phyloP scores from a whole-genome alignment of 140 eudicot species.

The Senecio squalidus region DNA sequence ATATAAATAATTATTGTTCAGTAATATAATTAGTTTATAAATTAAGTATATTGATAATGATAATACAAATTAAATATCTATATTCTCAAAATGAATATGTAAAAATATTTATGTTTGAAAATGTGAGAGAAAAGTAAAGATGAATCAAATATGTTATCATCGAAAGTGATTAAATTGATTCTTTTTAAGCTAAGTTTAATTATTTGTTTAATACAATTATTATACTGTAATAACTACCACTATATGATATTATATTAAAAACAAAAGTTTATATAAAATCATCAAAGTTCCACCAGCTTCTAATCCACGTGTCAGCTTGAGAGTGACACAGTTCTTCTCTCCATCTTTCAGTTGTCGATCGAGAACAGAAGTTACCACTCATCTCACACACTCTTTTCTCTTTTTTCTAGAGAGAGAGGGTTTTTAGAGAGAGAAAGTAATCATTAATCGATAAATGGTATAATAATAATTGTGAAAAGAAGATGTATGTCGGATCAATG shows the following conservation, averaged over 20 bases:
- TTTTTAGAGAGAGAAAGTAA: slow-evolving; percentile 22
- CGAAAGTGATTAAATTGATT: slow-evolving; percentile 6
- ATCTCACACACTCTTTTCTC: slow-evolving; percentile 5
- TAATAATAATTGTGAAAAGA: background rate
- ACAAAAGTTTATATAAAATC: too few relatives aligned
- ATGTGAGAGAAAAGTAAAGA: too few relatives aligned
- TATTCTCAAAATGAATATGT: too few relatives aligned
- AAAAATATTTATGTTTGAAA: too few relatives aligned
- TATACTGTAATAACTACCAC: slow-evolving; percentile 13
- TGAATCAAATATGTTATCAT: too few relatives aligned
- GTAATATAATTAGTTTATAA: too few relatives aligned
- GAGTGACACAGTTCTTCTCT: slow-evolving; percentile 35
- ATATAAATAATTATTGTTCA: too few relatives aligned
- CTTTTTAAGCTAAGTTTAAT: slow-evolving; percentile 23
- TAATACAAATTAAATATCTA: too few relatives aligned
- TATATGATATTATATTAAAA: slow-evolving; percentile 1
- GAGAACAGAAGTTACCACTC: slow-evolving; percentile 33
- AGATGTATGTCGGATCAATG: slow-evolving; percentile 48
- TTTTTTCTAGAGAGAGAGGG: slow-evolving; percentile 24
- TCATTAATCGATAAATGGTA: too few relatives aligned
- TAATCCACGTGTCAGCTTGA: slow-evolving; percentile 45
- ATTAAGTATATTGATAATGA: too few relatives aligned
- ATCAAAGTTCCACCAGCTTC: slow-evolving; percentile 29
- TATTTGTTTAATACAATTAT: background rate
- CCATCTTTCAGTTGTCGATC: slow-evolving; percentile 21